Conservation (phyloP, 768 basidiomycete genomes). For the Sistotremastrum niveocremeum region DNA sequence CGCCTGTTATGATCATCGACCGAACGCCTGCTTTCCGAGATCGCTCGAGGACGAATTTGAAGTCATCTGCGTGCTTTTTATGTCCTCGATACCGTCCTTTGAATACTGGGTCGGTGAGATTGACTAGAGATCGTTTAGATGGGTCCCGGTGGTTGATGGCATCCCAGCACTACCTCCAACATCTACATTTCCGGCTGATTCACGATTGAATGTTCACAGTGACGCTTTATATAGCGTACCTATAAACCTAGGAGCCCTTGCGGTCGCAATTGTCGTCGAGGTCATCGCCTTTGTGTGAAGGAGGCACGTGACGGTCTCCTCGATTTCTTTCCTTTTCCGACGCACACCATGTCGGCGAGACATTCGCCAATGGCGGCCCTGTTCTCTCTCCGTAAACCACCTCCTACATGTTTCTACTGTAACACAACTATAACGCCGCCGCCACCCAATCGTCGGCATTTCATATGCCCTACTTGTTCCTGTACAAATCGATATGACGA, state of each 20-base stretch:
- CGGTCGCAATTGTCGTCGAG: no score
- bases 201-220: no score
- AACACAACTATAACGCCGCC: conserved; percentile 26
- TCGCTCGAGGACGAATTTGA: conserved; percentile 42
- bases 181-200: not conserved
- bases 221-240: no score
- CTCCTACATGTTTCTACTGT: conserved; percentile 57
- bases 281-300: no score
- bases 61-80: conserved; percentile 49
- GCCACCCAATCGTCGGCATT: conserved; percentile 39
- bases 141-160: not conserved
- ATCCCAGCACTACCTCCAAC: not conserved
- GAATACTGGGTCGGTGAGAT: conserved; percentile 46
- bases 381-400: not conserved
- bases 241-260: no score
- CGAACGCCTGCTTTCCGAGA: conserved; percentile 46
- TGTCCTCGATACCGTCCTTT: conserved; percentile 36
- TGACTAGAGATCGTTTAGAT: conserved; percentile 19
- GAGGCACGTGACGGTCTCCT: no score
- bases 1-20: conserved; percentile 67
- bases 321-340: no score
- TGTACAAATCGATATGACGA: conserved; percentile 68
- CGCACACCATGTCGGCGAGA: no score
- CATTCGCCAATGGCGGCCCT: not conserved
- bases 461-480: conserved; percentile 50